Evolutionary conservation across 208 protist species (phyloP).

Genomic region (Leptomonas pyrrhocoris): DNA sequence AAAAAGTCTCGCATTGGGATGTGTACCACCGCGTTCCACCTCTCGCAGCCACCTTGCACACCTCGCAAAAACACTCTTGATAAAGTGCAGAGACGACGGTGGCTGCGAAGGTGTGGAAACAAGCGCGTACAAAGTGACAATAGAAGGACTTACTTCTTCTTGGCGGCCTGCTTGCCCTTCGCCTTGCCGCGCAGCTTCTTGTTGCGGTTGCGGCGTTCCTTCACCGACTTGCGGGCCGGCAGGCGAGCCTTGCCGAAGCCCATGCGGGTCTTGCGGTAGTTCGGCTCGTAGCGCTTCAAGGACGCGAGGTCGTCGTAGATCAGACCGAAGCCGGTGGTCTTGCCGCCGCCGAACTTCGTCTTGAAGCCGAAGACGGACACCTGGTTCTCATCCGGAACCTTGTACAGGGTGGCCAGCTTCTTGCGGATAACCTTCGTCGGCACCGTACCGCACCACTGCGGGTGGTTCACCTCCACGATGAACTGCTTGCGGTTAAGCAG

Average conservation of each 20-base stretch:
- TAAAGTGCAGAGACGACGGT: not conserved
- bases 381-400: conserved; percentile 95
- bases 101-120: not conserved
- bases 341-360: conserved; percentile 99
- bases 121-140: not conserved
- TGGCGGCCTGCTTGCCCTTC: conserved; percentile 92
- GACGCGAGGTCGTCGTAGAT: conserved; percentile 98
- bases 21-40: not conserved
- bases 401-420: conserved; percentile 97
- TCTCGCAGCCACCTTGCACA: not conserved
- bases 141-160: conserved; percentile 89
- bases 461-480: conserved; percentile 93
- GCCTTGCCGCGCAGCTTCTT: conserved; percentile 98
- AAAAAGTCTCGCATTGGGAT: not conserved
- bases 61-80: not conserved
- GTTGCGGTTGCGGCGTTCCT: conserved; percentile 99
- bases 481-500: conserved; percentile 99
- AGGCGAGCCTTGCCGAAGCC: conserved; percentile 91
- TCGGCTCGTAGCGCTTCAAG: conserved; percentile 97
- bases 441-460: conserved; percentile 91
- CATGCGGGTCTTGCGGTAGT: conserved; percentile 96
- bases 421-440: conserved; percentile 94
- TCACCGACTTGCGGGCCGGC: conserved; percentile 96
- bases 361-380: conserved; percentile 98
- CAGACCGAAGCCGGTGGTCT: conserved; percentile 98